Conservation (phyloP, 176 grass and related monocot genomes). For the Aegilops umbellulata region DNA sequence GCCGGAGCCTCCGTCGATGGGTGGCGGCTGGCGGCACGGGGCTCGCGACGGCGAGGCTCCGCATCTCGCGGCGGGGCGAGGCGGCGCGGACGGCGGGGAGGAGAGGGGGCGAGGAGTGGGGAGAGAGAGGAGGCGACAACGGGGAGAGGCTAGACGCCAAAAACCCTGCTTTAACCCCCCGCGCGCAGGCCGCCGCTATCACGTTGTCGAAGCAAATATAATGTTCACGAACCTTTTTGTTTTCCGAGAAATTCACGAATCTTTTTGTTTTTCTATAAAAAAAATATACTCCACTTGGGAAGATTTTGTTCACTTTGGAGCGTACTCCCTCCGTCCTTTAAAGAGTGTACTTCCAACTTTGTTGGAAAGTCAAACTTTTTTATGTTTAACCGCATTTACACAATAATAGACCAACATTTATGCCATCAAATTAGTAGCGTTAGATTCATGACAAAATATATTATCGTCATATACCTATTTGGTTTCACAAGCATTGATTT, state of each 20-base stretch:
- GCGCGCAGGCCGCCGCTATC: not conserved
- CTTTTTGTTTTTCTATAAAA: not conserved
- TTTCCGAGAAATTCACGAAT: not conserved
- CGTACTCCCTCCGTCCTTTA: too few species aligned
- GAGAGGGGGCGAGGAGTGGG: not conserved
- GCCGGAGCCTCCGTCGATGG: not conserved
- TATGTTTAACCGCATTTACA: too few species aligned
- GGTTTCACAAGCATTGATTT: too few species aligned
- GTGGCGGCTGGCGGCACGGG: conserved; percentile 9
- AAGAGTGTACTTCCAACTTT: too few species aligned
- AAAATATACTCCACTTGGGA: too few species aligned
- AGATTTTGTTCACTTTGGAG: too few species aligned
- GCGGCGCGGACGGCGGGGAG: not conserved
- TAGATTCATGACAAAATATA: too few species aligned
- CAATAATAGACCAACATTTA: too few species aligned
- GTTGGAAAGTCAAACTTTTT: too few species aligned
- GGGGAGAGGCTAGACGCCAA: conserved; percentile 29
- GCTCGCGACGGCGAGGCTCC: conserved; percentile 43
- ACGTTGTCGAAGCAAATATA: not conserved
- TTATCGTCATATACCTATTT: too few species aligned
- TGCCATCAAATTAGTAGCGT: too few species aligned
- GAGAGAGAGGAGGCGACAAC: not conserved
- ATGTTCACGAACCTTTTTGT: not conserved
- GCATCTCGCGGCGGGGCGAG: conserved; percentile 49
- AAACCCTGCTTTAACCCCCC: conserved; percentile 32